Evolutionary conservation across 2,329 filamentous ascomycete species (phyloP), one percentile per base, ranked within the genome.

Genomic region (Trichoderma arundinaceum): DNA sequence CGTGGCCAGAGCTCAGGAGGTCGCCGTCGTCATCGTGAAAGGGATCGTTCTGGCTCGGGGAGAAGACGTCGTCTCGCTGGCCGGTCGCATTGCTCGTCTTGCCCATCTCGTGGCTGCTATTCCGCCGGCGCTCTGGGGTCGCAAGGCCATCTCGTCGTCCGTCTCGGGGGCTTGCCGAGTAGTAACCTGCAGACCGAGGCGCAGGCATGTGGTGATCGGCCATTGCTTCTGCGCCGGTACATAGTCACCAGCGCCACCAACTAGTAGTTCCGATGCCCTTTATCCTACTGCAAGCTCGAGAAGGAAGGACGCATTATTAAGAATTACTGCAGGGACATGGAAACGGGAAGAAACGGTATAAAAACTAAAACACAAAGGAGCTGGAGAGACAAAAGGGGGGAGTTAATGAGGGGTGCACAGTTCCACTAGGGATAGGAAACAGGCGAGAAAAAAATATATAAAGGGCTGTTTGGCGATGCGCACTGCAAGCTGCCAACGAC

Each of bases 41-140:
- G n/a, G 54, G 22, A 33, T 69, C 61, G 51, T 71, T 65, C 64
- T 69, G 67, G 43, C 68, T 46, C 67, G 68, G 39, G 9, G 44
- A 56, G 35, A 49, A 54, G 32, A 69, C 39, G 15, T 69, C 70
- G 38, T 72, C 69, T 43, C 65, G 67, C 22, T 72, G 65, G 66
- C 76, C 78, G 3, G 71, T 75, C n/a, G 74, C 69, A 13, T 72
- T 73, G 68, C 80, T 84, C 62, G 82, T 79, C 70, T 82, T 81
- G 68, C 79, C 80, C 8, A 77, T 77, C 51, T 83, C 81, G 70
- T 80, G 77, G 70, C 78, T 79, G 32, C 56, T 48, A 32, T 67
- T 61, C 5, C 56, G 53, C 33, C 53, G 63, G 17, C 59, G 64
- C 13, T 70, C 67, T 17, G 67, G 58, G 22, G 68, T 69, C 48